Base-by-base conservation (phyloP, 805 yeast species). In the Maudiozyma saulgeensis region DNA sequence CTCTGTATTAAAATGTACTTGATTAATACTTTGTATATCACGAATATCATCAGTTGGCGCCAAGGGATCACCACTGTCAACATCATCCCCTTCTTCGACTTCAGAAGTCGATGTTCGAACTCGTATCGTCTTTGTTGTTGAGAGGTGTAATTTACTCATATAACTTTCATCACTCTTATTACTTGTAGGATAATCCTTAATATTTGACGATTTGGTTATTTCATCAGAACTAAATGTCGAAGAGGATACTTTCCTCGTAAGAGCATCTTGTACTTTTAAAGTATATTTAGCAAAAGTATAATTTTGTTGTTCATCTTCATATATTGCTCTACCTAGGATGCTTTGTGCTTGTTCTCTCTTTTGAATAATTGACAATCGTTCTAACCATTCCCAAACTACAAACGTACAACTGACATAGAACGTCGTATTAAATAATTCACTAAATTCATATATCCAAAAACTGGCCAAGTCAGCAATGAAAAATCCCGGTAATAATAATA, bases 321-420 rank as follows among this genome's bases (percentile, higher is more conserved):
- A 83, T 42, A 84, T 77, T 16, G 81, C 80, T 51, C 95, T 69
- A 1, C 96, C 96, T 39, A 87, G 62, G 5, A 86, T 77, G 7
- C 91, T 87, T 51, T 80, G 82, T 41, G 80, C 79, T 56, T 85
- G 90, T 48, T 76, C 74, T 15, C 68, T 69, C 53, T 78, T 77
- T 66, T 80, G 81, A 40, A 82, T 63, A 12, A 75, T 70, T 46
- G 76, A 75, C 49, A 82, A 73, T 53, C 84, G 72, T 59, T 84
- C 85, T 52, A 84, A 75, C 91, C 95, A 87, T 64, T 86, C 95
- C 93, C 95, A 85, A 0, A 86, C 86, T 11, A 83, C 74, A 6
- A 84, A 84, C 31, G 87, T 84, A 35, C 87, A 77, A 19, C 83
- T 71, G 8, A 84, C 77, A 60, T 82, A 83, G n/a, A 83, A 77